Base-by-base conservation (phyloP, 495 filamentous ascomycete genomes). In the Daldinia loculata region DNA sequence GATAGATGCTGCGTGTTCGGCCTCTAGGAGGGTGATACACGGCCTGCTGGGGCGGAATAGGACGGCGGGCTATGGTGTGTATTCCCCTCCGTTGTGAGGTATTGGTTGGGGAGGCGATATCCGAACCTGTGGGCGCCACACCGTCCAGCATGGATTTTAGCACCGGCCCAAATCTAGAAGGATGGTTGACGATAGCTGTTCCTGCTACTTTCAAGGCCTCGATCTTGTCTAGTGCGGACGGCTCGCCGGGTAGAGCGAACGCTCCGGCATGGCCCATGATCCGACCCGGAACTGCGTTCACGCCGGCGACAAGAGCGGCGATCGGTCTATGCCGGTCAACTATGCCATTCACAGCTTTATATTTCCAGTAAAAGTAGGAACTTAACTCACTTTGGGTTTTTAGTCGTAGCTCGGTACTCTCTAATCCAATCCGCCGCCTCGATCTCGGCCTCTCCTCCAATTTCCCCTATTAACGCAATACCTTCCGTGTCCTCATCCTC, bases 211-310 rank as follows among this genome's bases (percentile, higher is more conserved):
- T 80, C n/a, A 96, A 84, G 15, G 86, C 85, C 24, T 84, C 83
- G 61, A 92, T 89, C 79, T 96, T 96, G 14, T 82, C 82, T 30
- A 80, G 78, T 0, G 90, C 87, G 62, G 84, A 83, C 7, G 89
- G 88, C 67, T 96, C 92, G 15, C 90, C 89, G 8, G 87, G 82
- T 0, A 88, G 83, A 32, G 86, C 83, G 81, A 92, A 92, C 34
- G 94, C 94, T 15, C 94, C 94, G 14, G 93, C 91, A 79, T 97
- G 94, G 19, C 94, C 94, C 93, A 97, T 95, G 36, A 93, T 85
- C n/a, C 86, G 85, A 1, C 91, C 90, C 15, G 83, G 79, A 6
- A 85, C 84, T 36, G 92, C 91, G 36, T 88, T 79, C 34, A 90
- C 74, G 1, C 94, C 93, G 29, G 88, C 92, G 48, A 97, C 82